A percentile compares a stretch with the other conserved stretches of the same genome.
Conservation (phyloP, 306 rosid species). For the Cajanus cajan region DNA sequence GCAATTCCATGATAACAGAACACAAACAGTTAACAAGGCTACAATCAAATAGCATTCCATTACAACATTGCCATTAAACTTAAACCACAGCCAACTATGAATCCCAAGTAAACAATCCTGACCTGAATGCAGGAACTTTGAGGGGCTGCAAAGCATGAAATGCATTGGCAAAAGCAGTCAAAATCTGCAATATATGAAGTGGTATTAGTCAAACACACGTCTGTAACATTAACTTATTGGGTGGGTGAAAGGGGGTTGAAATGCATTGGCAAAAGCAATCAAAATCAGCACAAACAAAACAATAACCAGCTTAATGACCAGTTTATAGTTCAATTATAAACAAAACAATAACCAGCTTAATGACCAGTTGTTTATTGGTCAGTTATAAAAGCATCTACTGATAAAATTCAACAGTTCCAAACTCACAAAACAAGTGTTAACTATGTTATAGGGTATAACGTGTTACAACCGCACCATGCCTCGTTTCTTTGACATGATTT, state of each 20-base stretch:
- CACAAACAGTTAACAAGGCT: slow-evolving; percentile 9
- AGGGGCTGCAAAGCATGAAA: slow-evolving; percentile 96
- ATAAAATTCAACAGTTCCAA: neutral
- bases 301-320: neutral
- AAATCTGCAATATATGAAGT: slow-evolving; percentile 58
- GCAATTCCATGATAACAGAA: neutral
- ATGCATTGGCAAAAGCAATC: neutral
- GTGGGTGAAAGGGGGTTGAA: neutral
- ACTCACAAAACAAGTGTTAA: neutral
- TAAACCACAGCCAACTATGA: slow-evolving; percentile 6
- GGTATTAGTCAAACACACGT: slow-evolving; percentile 19
- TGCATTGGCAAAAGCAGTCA: slow-evolving; percentile 79
- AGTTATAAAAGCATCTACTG: neutral
- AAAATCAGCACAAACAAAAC: neutral
- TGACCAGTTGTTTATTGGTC: neutral
- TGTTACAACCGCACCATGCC: neutral
- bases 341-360: neutral
- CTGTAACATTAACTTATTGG: neutral
- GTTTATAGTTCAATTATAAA: neutral
- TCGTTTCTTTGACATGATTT: neutral
- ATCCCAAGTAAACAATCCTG: slow-evolving; percentile 4
- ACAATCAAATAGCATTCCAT: slow-evolving; percentile 5
- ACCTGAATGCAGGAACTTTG: slow-evolving; percentile 96
- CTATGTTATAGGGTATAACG: neutral
- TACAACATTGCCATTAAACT: neutral